Evolutionary conservation across 1,284 basidiomycete genomes (phyloP).

Genomic region (Tetrapyrgos nigripes): DNA sequence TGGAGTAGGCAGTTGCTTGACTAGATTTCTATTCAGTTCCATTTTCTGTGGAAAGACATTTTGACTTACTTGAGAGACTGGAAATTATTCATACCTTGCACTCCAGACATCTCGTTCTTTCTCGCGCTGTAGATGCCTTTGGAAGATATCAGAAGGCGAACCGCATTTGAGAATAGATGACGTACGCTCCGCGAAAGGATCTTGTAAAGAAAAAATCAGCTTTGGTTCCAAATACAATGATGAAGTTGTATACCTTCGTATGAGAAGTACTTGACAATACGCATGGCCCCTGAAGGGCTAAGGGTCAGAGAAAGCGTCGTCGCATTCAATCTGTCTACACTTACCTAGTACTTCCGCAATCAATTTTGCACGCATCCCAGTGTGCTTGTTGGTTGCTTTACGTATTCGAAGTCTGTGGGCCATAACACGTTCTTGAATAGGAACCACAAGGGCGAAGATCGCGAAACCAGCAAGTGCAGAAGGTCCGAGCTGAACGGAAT

Average conservation of each 20-base stretch:
- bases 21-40: background rate
- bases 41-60: background rate
- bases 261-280: slow-evolving; percentile 80
- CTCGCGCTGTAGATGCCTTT: slow-evolving; percentile 62
- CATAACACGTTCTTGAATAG: slow-evolving; percentile 78
- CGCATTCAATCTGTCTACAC: slow-evolving; percentile 6
- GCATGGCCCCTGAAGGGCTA: slow-evolving; percentile 66
- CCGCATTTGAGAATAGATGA: background rate
- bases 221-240: slow-evolving; percentile 2
- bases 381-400: slow-evolving; percentile 69
- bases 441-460: slow-evolving; percentile 72
- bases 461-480: slow-evolving; percentile 82
- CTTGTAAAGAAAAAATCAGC: background rate
- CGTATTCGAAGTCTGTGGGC: slow-evolving; percentile 68
- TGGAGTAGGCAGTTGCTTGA: slow-evolving; percentile 34
- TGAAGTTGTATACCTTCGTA: too few species aligned
- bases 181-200: background rate
- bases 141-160: background rate
- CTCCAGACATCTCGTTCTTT: slow-evolving; percentile 42
- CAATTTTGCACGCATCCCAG: slow-evolving; percentile 72
- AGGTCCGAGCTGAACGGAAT: slow-evolving; percentile 63
- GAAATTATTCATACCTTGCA: slow-evolving; percentile 64
- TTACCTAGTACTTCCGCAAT: slow-evolving; percentile 69
- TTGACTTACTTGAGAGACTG: slow-evolving; percentile 63
- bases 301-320: background rate